Base-by-base conservation (phyloP, 2,329 filamentous ascomycete genomes). In the Remersonia thermophila region DNA sequence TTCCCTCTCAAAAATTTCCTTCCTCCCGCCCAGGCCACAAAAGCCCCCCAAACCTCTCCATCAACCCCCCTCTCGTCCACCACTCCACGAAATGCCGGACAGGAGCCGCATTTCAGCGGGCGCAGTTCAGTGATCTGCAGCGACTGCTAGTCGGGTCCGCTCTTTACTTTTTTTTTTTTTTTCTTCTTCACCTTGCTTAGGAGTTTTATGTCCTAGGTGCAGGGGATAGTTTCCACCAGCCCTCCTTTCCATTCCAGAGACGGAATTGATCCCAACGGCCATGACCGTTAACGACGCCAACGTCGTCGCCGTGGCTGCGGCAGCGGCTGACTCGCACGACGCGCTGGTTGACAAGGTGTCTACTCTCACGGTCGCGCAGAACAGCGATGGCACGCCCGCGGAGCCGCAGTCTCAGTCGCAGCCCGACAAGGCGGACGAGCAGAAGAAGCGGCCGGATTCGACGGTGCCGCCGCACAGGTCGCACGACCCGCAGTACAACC, bases 401-500 rank as follows among this genome's bases (percentile, higher is more conserved):
- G 5, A 5, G 20, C 9, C 20, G 9, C 20, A 23, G 20, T 23
- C 20, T 23, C 20, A 5, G 20, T 23, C 20, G 9, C 20, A 23
- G 20, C 20, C 20, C 14, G 27, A 29, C 27, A n/a, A 29, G 27
- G 33, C 40, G 32, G 44, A 36, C n/a, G 20, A 32, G 13, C 32
- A 37, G 38, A 31, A 36, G 33, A 31, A 41, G 35, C 17, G 40
- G 26, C 33, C 38, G 14, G 26, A 32, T 6, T 18, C 27, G 9
- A 30, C 39, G 26, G 33, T 71, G 20, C 69, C 73, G 37, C 57
- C 77, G 26, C 73, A 81, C 50, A 75, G 77, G 46, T 83, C 80
- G 15, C 80, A 87, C 57, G 70, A 82, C 51, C 76, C 82, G 27
- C 52, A 63, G 44, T 62, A 80, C 57, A 91, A 86, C 57, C 67